Percentiles rank a stretch among this genome's conserved stretches.
Evolutionary conservation across 2,329 filamentous ascomycete genomes (phyloP).

Genomic region (Aspergillus persii): DNA sequence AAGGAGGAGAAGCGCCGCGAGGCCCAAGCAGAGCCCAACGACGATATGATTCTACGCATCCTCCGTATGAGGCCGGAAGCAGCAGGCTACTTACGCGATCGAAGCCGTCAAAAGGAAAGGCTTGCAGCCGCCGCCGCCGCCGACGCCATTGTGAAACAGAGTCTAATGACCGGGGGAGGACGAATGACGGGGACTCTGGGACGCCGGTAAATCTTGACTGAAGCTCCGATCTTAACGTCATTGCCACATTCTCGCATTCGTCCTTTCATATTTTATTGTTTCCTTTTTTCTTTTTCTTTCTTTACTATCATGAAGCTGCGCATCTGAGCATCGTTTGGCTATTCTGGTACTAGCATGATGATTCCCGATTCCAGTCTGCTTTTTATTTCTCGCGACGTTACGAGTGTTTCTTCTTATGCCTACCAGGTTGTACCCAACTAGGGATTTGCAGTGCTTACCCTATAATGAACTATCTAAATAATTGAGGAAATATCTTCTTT

Average conservation of each 20-base stretch:
- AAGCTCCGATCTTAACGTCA: background rate
- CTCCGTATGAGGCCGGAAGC: slow-evolving; percentile 93
- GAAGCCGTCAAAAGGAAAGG: slow-evolving; percentile 89
- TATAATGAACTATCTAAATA: background rate
- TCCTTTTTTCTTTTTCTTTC: background rate
- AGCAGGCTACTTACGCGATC: slow-evolving; percentile 78
- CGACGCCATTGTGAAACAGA: slow-evolving; percentile 91
- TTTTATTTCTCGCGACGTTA: slow-evolving; percentile 1
- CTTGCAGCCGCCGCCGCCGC: slow-evolving; percentile 86
- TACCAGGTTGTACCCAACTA: background rate
- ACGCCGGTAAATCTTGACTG: slow-evolving; percentile 22
- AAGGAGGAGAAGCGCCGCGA: slow-evolving; percentile 96
- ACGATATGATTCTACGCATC: slow-evolving; percentile 97
- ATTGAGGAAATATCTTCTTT: background rate
- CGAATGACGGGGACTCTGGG: slow-evolving; percentile 50
- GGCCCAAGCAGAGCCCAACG: slow-evolving; percentile 91
- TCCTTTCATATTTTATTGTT: background rate
- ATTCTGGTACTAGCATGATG: slow-evolving; percentile 10
- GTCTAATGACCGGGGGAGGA: slow-evolving; percentile 63
- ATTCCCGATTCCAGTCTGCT: slow-evolving; percentile 10
- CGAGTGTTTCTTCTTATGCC: background rate
- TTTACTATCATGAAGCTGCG: background rate
- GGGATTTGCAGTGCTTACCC: background rate
- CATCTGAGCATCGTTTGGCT: slow-evolving; percentile 9
- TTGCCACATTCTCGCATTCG: slow-evolving; percentile 7